Evolutionary conservation across 352 stramenopile species (phyloP).

Genomic region (Elongisporangium prolatum): DNA sequence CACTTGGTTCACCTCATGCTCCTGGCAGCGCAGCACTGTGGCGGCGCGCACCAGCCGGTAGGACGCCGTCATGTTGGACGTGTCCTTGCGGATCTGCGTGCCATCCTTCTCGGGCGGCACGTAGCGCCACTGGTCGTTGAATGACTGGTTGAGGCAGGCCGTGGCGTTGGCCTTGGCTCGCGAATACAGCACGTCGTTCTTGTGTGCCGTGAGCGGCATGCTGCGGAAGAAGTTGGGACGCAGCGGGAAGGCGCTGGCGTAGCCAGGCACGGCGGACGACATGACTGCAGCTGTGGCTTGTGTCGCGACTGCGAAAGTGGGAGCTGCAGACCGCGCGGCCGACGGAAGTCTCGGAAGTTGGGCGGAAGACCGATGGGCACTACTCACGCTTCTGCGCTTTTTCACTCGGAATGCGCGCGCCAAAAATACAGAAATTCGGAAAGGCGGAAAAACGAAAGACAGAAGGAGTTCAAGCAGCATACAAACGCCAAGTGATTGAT

Average conservation of each 20-base stretch:
- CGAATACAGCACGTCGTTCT: slow-evolving; percentile 46
- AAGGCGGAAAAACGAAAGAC: background rate
- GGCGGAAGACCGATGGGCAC: background rate
- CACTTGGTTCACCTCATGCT: slow-evolving; percentile 72
- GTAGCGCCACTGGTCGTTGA: slow-evolving; percentile 80
- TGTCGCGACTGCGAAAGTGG: background rate
- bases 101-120: slow-evolving; percentile 76
- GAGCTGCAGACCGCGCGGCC: background rate
- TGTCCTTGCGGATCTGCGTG: slow-evolving; percentile 80
- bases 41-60: slow-evolving; percentile 62
- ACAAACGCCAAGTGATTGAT: background rate
- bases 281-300: background rate
- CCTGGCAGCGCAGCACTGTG: slow-evolving; percentile 65
- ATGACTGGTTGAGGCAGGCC: slow-evolving; percentile 60
- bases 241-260: slow-evolving; percentile 43
- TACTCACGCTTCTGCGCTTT: background rate
- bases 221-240: slow-evolving; percentile 71
- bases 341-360: background rate
- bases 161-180: slow-evolving; percentile 50
- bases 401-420: background rate
- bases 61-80: slow-evolving; percentile 62
- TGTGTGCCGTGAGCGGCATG: slow-evolving; percentile 49
- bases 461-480: background rate
- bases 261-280: slow-evolving; percentile 1
- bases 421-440: background rate